Base-by-base conservation (phyloP, 1,139 yeast genomes). In the Lodderomyces orthopsilosis region DNA sequence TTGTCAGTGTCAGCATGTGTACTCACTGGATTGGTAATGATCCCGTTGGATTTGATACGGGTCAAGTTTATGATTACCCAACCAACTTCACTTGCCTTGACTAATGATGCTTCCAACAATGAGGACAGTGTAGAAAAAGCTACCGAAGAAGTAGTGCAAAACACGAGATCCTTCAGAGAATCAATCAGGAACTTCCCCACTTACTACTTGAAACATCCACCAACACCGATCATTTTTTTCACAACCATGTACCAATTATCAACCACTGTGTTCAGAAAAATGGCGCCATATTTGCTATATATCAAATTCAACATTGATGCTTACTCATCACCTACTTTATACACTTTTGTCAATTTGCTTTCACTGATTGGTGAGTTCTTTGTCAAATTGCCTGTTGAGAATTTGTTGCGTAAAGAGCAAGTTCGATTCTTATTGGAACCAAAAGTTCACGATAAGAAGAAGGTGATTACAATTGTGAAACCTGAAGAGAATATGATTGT, bases 321-420 rank as follows among this genome's bases (percentile, higher is more conserved):
- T 42, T 82, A 77, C 60, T 76, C 80, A 46, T 75, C 85, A 15
- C 89, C 94, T 1, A 70, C 70, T 17, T 56, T 81, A 27, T 86
- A 78, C 62, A 73, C 77, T 1, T 48, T 69, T 34, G 70, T 65
- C 38, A 82, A 83, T 52, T 65, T 89, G 41, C 52, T 76, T 2
- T 76, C 87, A 30, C 77, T 85, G 42, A 61, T 84, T 13, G 50
- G 78, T 53, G 95, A 89, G 52, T 72, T 91, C 36, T 79, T 85
- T 48, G 75, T 90, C 47, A 83, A 83, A 59, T 70, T 93, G 48
- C 98, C 98, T 2, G 77, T 90, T 44, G 98, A 93, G 57, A 90
- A 95, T 21, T 64, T 93, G 42, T 74, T 88, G 48, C 75, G 95
- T 46, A 82, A 96, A 52, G 89, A 93, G 13, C 97, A 91, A 58